Evolutionary conservation across 352 stramenopile genomes (phyloP).

Genomic region (Pythium phragmiticola): DNA sequence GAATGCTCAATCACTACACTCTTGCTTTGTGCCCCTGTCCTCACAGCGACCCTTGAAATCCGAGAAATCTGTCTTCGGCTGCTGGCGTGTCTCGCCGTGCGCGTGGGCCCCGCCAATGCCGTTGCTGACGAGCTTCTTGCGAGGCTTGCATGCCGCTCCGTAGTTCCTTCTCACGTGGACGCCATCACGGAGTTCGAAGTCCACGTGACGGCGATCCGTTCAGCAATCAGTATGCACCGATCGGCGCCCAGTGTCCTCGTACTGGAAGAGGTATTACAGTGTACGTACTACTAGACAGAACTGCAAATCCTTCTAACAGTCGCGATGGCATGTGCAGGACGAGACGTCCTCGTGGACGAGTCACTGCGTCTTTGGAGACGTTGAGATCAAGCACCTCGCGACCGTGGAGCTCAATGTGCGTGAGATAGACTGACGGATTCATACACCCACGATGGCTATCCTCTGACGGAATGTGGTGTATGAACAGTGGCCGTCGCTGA

Average conservation of each 20-base stretch:
- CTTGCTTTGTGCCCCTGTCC: background rate
- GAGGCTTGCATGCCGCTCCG: background rate
- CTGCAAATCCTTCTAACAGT: background rate
- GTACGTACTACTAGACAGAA: background rate
- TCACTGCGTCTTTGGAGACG: conserved; percentile 45
- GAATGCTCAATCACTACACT: background rate
- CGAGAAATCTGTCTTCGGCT: conserved; percentile 48
- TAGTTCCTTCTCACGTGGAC: conserved; percentile 29
- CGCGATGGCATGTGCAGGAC: background rate
- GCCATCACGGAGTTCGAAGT: conserved; percentile 49
- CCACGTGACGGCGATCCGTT: conserved; percentile 41
- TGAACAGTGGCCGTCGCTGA: conserved; percentile 44
- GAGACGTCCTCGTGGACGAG: conserved; percentile 16
- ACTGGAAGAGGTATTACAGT: conserved; percentile 34
- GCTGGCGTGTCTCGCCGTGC: conserved; percentile 50
- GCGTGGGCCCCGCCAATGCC: conserved; percentile 31
- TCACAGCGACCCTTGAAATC: conserved; percentile 44
- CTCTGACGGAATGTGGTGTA: background rate
- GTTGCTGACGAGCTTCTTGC: conserved; percentile 35
- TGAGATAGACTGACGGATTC: background rate
- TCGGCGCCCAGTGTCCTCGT: conserved; percentile 25
- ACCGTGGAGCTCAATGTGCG: conserved; percentile 50
- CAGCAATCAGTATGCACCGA: conserved; percentile 10
- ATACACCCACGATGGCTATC: no score
- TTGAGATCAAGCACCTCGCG: conserved; percentile 47